Evolutionary conservation across 2,329 filamentous ascomycete genomes (phyloP).

Genomic region (Colletotrichum acutatum): DNA sequence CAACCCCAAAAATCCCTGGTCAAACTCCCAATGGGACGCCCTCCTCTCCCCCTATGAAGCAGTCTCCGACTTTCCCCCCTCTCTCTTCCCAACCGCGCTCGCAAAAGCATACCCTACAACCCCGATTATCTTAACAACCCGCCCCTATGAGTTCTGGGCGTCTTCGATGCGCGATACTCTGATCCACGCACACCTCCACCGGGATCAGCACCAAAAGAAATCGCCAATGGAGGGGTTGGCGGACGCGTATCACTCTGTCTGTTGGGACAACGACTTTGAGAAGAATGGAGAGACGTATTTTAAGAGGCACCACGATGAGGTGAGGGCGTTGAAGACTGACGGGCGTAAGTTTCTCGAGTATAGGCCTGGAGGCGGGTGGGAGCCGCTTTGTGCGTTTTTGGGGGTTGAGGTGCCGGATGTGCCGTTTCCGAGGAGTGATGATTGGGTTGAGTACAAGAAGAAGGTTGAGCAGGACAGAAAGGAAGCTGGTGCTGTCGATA

Average conservation of each 20-base stretch:
- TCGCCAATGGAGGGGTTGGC: constrained; percentile 41
- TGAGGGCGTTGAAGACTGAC: constrained; percentile 33
- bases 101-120: constrained; percentile 72
- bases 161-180: constrained; percentile 51
- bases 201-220: constrained; percentile 19
- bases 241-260: constrained; percentile 40
- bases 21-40: constrained; percentile 46
- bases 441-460: constrained; percentile 45
- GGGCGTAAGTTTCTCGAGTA: constrained; percentile 42
- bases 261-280: constrained; percentile 44
- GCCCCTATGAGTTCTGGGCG: constrained; percentile 69
- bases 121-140: constrained; percentile 68
- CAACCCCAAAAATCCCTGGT: constrained; percentile 38
- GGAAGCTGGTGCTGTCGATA: neutral
- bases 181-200: constrained; percentile 37
- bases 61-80: constrained; percentile 43
- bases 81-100: constrained; percentile 64
- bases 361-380: constrained; percentile 42
- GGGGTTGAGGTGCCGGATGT: constrained; percentile 38
- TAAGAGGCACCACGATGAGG: constrained; percentile 40
- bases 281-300: constrained; percentile 38
- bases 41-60: constrained; percentile 44
- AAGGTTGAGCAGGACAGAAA: constrained; percentile 36
- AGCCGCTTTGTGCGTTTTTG: constrained; percentile 42
- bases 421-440: constrained; percentile 43